These are phyloP conservation scores for Phytopythium mirpurense DNA, from an alignment of 352 stramenopile genomes.

Conservation along the genomic window DNA sequence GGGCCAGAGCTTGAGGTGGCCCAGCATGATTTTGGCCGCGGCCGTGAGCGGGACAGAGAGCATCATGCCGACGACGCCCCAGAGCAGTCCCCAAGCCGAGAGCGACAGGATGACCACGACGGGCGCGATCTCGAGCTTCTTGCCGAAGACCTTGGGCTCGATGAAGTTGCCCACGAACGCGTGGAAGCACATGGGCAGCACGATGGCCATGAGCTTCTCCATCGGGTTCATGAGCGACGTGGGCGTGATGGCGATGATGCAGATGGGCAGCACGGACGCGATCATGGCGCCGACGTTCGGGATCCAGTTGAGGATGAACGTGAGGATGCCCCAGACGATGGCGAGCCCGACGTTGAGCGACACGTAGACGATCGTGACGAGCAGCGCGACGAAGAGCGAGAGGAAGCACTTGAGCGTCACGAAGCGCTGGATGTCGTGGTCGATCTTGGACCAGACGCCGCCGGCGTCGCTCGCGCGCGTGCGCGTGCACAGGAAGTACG, in stretches of 20 bases:
- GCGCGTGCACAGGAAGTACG: slow-evolving; percentile 84
- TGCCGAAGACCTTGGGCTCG: slow-evolving; percentile 84
- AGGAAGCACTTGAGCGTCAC: slow-evolving; percentile 88
- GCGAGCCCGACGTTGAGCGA: slow-evolving; percentile 83
- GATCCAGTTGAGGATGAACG: slow-evolving; percentile 89
- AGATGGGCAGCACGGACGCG: slow-evolving; percentile 72
- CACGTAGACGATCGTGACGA: slow-evolving; percentile 89
- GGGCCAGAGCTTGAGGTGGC: slow-evolving; percentile 79
- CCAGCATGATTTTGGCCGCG: slow-evolving; percentile 85
- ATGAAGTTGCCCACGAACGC: slow-evolving; percentile 89
- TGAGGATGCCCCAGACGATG: slow-evolving; percentile 87
- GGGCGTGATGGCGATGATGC: slow-evolving; percentile 85
- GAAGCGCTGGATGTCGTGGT: slow-evolving; percentile 87
- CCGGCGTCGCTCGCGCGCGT: slow-evolving; percentile 79
- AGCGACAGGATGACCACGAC: slow-evolving; percentile 86
- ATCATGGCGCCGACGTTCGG: slow-evolving; percentile 88
- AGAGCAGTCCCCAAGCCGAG: slow-evolving; percentile 83
- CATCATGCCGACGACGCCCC: slow-evolving; percentile 88
- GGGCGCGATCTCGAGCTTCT: slow-evolving; percentile 82
- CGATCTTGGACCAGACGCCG: slow-evolving; percentile 86
- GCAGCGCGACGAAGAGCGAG: slow-evolving; percentile 80
- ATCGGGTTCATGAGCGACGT: slow-evolving; percentile 83
- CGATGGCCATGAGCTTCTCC: slow-evolving; percentile 86
- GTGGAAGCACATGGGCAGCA: slow-evolving; percentile 84
- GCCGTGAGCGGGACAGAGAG: slow-evolving; percentile 82